Evolutionary conservation across 371 early-diverging fungal genomes (phyloP).

Genomic region (Rhizopus stolonifer): DNA sequence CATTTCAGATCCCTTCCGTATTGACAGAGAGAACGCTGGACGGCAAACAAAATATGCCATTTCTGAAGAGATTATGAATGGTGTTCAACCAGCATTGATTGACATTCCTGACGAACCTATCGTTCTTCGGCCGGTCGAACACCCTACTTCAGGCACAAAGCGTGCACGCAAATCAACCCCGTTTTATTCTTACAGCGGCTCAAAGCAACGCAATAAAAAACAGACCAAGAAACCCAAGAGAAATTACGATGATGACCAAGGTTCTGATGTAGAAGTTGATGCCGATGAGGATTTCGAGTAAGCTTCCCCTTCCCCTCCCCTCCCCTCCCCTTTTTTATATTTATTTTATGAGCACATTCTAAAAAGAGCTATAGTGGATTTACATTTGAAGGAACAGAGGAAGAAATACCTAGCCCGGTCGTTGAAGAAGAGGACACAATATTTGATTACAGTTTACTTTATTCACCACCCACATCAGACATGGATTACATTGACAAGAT

Average conservation of each 20-base stretch:
- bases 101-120: conserved; percentile 50
- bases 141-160: conserved; percentile 21
- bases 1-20: conserved; percentile 46
- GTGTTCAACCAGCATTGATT: conserved; percentile 29
- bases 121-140: conserved; percentile 37
- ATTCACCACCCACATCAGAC: conserved; percentile 33
- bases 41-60: conserved; percentile 49
- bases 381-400: conserved; percentile 26
- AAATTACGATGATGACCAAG: conserved; percentile 11
- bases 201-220: background rate
- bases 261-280: conserved; percentile 19
- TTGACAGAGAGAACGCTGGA: conserved; percentile 39
- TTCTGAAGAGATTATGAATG: conserved; percentile 39
- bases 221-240: conserved; percentile 7
- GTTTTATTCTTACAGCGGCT: conserved; percentile 18
- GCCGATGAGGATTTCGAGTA: conserved; percentile 39
- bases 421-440: conserved; percentile 44
- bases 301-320: no score
- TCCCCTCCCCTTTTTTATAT: no score
- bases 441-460: conserved; percentile 37
- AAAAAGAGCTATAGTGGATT: conserved; percentile 10
- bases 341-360: no score
- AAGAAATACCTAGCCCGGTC: conserved; percentile 5
- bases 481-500: conserved; percentile 39
- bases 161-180: conserved; percentile 36